A percentile compares a stretch with the other conserved stretches of the same genome.
Conservation (phyloP, 2,329 filamentous ascomycete species). For the Neonectria magnoliae region DNA sequence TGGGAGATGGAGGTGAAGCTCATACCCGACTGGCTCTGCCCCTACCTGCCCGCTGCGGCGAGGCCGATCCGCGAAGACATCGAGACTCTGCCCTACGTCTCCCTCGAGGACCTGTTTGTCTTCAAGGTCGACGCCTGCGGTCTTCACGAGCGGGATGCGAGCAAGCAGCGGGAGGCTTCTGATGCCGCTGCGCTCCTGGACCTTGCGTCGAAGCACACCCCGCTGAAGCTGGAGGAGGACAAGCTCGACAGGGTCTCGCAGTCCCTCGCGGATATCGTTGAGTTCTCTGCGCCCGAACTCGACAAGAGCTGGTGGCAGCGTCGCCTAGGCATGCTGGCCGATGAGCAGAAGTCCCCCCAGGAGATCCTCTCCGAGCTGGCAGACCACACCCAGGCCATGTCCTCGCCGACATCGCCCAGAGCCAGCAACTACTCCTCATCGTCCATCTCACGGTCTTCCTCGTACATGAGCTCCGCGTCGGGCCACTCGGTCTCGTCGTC, state of each 20-base stretch:
- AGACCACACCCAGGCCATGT: constrained; percentile 21
- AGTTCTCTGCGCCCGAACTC: constrained; percentile 38
- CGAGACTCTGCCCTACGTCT: constrained; percentile 38
- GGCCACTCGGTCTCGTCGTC: constrained; percentile 35
- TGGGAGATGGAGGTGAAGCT: constrained; percentile 45
- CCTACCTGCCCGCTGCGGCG: constrained; percentile 41
- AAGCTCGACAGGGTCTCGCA: constrained; percentile 41
- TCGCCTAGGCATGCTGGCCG: constrained; percentile 34
- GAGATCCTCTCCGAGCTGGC: constrained; percentile 44
- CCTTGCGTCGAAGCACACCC: constrained; percentile 40
- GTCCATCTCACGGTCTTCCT: background rate
- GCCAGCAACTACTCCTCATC: background rate
- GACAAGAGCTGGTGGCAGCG: constrained; percentile 46
- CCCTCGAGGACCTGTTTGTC: constrained; percentile 42
- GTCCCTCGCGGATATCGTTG: constrained; percentile 38
- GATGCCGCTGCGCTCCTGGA: constrained; percentile 41
- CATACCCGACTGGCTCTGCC: constrained; percentile 44
- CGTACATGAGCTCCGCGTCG: background rate
- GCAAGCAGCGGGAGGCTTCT: constrained; percentile 41
- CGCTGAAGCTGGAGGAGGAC: constrained; percentile 39
- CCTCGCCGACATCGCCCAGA: constrained; percentile 10
- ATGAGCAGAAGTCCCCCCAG: constrained; percentile 39
- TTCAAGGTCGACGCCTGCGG: constrained; percentile 45
- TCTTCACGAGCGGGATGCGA: constrained; percentile 37
- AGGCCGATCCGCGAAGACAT: constrained; percentile 35